Percentiles rank a stretch among this genome's conserved stretches.
phyloP scores from a whole-genome alignment of 2,329 filamentous ascomycete species.

The Paradendryphiella salina region DNA sequence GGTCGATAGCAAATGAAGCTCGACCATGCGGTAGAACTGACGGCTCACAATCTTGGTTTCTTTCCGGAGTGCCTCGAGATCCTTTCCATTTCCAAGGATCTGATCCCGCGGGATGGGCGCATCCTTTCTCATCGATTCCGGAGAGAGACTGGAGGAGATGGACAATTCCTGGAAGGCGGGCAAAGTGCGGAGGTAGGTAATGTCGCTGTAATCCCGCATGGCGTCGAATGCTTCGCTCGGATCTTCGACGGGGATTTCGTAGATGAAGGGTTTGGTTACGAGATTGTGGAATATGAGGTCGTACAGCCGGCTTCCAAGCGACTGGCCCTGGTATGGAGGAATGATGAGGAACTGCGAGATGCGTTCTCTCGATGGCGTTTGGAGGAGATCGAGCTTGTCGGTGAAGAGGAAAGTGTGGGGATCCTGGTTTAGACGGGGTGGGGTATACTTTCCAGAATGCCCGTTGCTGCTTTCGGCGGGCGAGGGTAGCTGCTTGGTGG shows the following conservation, averaged over 20 bases:
- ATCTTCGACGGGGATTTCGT: slow-evolving; percentile 90
- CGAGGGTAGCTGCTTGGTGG: slow-evolving; percentile 41
- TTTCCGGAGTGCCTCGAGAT: slow-evolving; percentile 60
- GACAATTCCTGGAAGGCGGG: slow-evolving; percentile 61
- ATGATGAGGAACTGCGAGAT: slow-evolving; percentile 94
- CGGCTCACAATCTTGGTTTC: slow-evolving; percentile 72
- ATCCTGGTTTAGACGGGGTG: slow-evolving; percentile 33
- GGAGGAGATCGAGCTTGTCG: slow-evolving; percentile 52
- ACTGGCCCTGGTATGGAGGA: slow-evolving; percentile 80
- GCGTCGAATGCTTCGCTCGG: slow-evolving; percentile 86
- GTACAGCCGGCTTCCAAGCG: slow-evolving; percentile 81
- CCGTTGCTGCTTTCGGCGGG: slow-evolving; percentile 36
- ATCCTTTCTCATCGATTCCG: slow-evolving; percentile 57
- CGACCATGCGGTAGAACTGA: slow-evolving; percentile 75
- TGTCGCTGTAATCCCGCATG: slow-evolving; percentile 74
- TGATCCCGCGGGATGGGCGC: slow-evolving; percentile 54
- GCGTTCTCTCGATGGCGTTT: slow-evolving; percentile 75
- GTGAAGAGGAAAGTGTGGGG: slow-evolving; percentile 38
- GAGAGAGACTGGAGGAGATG: slow-evolving; percentile 54
- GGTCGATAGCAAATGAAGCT: slow-evolving; percentile 70
- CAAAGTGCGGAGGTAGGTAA: slow-evolving; percentile 63
- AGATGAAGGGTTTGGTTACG: slow-evolving; percentile 66
- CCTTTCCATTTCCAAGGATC: slow-evolving; percentile 61
- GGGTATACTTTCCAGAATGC: slow-evolving; percentile 48
- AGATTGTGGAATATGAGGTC: slow-evolving; percentile 73